phyloP scores from a whole-genome alignment of 2,329 filamentous ascomycete genomes.

The Paecilomyces niveus region DNA sequence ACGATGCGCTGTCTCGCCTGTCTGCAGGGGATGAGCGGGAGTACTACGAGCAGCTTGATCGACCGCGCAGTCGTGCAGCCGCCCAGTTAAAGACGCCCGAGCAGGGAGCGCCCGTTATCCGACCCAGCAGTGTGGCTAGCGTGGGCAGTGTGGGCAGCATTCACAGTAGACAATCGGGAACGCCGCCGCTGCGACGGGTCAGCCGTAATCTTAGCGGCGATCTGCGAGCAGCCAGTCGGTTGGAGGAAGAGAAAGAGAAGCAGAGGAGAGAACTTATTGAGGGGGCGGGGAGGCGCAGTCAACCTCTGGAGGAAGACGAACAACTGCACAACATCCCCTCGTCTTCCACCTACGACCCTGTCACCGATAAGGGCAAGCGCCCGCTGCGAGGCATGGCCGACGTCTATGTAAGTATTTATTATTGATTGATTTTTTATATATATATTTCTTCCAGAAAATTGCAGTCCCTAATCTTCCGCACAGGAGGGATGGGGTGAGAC shows the following conservation, averaged over 20 bases:
- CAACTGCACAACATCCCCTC: slow-evolving; percentile 24
- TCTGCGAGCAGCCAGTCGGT: slow-evolving; percentile 62
- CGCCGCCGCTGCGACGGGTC: slow-evolving; percentile 64
- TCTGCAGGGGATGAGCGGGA: background rate
- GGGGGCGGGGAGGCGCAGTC: slow-evolving; percentile 40
- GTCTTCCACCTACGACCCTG: slow-evolving; percentile 60
- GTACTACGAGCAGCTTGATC: background rate
- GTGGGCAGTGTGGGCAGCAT: slow-evolving; percentile 28
- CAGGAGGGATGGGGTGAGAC: slow-evolving; percentile 94
- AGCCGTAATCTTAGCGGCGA: slow-evolving; percentile 66
- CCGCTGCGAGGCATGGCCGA: slow-evolving; percentile 82
- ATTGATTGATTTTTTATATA: slow-evolving; percentile 14
- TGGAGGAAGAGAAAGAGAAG: slow-evolving; percentile 20
- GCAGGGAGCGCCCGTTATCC: background rate
- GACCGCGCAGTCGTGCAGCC: background rate
- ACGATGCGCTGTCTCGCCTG: background rate
- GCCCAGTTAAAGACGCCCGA: background rate
- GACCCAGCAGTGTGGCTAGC: slow-evolving; percentile 46
- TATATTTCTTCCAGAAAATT: too few relatives aligned
- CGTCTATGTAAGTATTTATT: slow-evolving; percentile 70
- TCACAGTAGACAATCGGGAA: slow-evolving; percentile 36
- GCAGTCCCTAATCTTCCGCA: too few relatives aligned
- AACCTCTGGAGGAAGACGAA: background rate
- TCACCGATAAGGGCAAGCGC: slow-evolving; percentile 81
- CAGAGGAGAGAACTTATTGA: background rate